phyloP scores from a whole-genome alignment of 371 early-diverging fungal genomes.

The Mycotypha africana region DNA sequence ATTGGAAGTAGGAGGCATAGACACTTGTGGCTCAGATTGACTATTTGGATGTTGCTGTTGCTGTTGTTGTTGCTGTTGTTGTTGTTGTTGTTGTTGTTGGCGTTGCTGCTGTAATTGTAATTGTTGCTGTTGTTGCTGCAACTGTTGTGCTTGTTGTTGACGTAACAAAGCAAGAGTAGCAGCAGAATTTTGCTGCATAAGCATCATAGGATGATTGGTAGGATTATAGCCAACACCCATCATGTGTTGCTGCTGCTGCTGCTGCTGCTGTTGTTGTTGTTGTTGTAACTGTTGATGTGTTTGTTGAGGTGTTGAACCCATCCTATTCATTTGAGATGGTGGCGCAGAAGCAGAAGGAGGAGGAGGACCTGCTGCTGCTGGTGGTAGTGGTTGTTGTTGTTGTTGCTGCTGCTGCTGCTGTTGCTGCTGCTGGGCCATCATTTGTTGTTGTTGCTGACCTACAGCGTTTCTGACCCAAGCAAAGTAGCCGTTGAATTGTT shows the following conservation, averaged over 20 bases:
- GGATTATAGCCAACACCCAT: no score
- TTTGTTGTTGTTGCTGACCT: constrained; percentile 21
- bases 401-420: constrained; percentile 14
- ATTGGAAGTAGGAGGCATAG: no score
- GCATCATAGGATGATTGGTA: no score
- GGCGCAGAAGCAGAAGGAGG: no score
- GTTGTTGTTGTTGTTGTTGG: constrained; percentile 11
- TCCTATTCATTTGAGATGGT: no score
- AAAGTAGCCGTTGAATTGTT: constrained; percentile 48
- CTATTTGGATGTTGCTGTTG: constrained; percentile 1
- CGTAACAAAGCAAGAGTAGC: constrained; percentile 3
- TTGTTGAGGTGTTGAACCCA: constrained; percentile 2
- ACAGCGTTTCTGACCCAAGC: constrained; percentile 36
- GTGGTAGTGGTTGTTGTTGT: no score
- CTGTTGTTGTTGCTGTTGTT: constrained; percentile 8
- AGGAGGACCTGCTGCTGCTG: constrained; percentile 5
- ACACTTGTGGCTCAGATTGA: no score
- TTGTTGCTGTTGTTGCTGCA: constrained; percentile 11
- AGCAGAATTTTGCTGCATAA: neutral
- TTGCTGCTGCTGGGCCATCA: constrained; percentile 2
- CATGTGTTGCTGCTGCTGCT: constrained; percentile 10
- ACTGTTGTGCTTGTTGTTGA: constrained; percentile 15
- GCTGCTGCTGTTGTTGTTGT: no score
- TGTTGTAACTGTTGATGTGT: no score
- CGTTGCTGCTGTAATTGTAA: constrained; percentile 3